Percentiles rank a stretch among this genome's conserved stretches.
Evolutionary conservation across 2,329 filamentous ascomycete species (phyloP).

Genomic region (Colletotrichum cordylinicola): DNA sequence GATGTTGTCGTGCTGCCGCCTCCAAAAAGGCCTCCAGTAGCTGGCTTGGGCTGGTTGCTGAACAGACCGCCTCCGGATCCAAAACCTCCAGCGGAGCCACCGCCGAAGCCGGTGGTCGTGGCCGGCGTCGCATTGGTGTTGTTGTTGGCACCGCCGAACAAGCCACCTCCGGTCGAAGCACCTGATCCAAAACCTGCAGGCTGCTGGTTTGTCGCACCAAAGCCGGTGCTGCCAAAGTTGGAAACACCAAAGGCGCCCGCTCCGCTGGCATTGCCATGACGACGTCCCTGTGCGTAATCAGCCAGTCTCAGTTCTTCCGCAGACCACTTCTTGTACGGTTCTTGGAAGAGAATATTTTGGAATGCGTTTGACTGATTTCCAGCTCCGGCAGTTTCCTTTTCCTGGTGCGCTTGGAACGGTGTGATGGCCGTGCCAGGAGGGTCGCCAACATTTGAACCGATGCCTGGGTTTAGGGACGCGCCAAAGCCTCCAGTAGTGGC

Average conservation of each 20-base stretch:
- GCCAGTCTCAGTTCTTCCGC: conserved; percentile 83
- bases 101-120: conserved; percentile 23
- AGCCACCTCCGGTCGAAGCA: conserved; percentile 33
- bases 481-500: conserved; percentile 48
- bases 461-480: conserved; percentile 50
- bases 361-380: conserved; percentile 66
- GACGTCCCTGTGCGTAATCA: conserved; percentile 88
- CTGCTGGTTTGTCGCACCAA: conserved; percentile 47
- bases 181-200: conserved; percentile 46
- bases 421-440: conserved; percentile 72
- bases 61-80: conserved; percentile 47
- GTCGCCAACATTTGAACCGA: conserved; percentile 59
- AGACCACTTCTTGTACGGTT: conserved; percentile 87
- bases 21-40: conserved; percentile 15
- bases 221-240: conserved; percentile 53
- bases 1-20: conserved; percentile 11
- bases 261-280: conserved; percentile 81
- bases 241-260: conserved; percentile 83
- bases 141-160: conserved; percentile 43
- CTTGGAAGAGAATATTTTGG: conserved; percentile 81
- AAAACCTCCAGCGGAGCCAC: conserved; percentile 40
- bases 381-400: conserved; percentile 72
- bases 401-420: conserved; percentile 72
- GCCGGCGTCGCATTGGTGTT: conserved; percentile 13
- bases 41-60: conserved; percentile 32